Conservation (phyloP, 2,329 filamentous ascomycete species). For the Penicillium brevicompactum region DNA sequence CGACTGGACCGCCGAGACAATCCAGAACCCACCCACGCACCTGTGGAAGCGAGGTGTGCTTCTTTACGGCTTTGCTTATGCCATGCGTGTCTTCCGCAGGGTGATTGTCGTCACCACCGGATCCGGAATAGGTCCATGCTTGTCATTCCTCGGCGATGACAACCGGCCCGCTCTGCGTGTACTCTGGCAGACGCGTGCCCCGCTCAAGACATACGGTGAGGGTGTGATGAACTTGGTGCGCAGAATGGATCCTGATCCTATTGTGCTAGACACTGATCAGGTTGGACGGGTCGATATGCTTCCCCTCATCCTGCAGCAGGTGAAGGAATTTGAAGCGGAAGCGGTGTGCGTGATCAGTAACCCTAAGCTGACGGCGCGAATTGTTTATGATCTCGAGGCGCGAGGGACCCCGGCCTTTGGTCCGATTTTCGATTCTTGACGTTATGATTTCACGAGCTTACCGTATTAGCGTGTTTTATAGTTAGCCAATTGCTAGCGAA, state of each 20-base stretch:
- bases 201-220: conserved; percentile 63
- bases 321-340: conserved; percentile 55
- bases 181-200: conserved; percentile 68
- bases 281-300: conserved; percentile 65
- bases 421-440: conserved; percentile 70
- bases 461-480: background rate
- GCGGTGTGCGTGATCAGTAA: conserved; percentile 76
- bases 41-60: conserved; percentile 71
- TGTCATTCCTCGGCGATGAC: conserved; percentile 61
- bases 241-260: conserved; percentile 60
- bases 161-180: conserved; percentile 55
- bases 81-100: conserved; percentile 66
- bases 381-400: conserved; percentile 69
- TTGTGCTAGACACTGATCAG: conserved; percentile 67
- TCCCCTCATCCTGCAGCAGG: conserved; percentile 56
- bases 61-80: conserved; percentile 67
- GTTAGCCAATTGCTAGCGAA: too few species aligned
- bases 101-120: conserved; percentile 71
- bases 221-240: conserved; percentile 59
- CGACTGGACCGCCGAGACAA: conserved; percentile 70
- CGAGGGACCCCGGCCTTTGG: conserved; percentile 69
- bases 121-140: conserved; percentile 70
- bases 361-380: conserved; percentile 64
- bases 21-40: conserved; percentile 61
- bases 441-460: background rate